Evolutionary conservation across 2,329 filamentous ascomycete species (phyloP), one percentile per base, ranked within the genome.

Genomic region (Neonectria neomacrospora): DNA sequence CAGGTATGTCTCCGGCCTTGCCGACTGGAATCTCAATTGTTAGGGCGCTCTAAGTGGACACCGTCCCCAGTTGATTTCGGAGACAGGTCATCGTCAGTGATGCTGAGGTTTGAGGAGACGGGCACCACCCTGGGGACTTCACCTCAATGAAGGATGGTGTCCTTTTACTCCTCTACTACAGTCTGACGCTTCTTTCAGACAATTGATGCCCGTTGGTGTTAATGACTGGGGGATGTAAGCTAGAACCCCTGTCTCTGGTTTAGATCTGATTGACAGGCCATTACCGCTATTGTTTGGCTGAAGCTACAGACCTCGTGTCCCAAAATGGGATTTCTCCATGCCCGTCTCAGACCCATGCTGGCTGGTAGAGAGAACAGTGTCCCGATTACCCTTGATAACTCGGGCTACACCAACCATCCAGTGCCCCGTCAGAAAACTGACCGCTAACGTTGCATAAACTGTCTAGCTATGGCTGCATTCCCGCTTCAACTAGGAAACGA

Each of bases 231-330:
- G 39, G 44, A 50, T 6, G 52, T 30, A 10, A 28, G 23, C 30
- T 68, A 50, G 64, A 62, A 26, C 64, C 68, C 64, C 48, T 63
- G 53, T 42, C 63, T 63, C 50, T 65, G 45, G 42, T 58, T 57
- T 56, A 71, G 71, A 74, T 74, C 73, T 70, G 65, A 64, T 63
- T 54, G 57, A 63, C 59, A 66, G 55, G 61, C 58, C 56, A 42
- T 57, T 65, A 39, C 51, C 58, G 42, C 62, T 65, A 70, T 64
- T 69, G 65, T 66, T 69, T 73, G 71, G 71, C 42, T 67, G 61
- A 67, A 66, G 67, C 58, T 20, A 55, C 54, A 62, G 69, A 73
- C 52, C 73, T 77, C 75, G 74, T 77, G 74, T 77, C 73, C 75
- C 53, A 67, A 76, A 75, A 72, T 73, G 75, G 73, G 56, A 67